Evolutionary conservation across 75 land plant genomes (phyloP).

Genomic region (Pinus taeda): DNA sequence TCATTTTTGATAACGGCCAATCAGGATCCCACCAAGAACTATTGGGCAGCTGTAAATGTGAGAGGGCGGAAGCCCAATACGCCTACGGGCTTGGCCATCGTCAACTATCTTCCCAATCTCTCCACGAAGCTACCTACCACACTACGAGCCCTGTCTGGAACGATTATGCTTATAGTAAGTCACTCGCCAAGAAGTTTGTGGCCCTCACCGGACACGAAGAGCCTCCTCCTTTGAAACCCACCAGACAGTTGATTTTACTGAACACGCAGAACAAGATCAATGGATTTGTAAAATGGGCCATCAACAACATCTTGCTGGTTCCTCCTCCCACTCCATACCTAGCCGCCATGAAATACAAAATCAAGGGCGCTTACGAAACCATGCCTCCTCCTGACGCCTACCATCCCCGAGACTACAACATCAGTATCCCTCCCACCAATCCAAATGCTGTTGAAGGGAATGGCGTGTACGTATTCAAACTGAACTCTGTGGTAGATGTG

Average conservation of each 20-base stretch:
- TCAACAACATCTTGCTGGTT: slow-evolving; percentile 68
- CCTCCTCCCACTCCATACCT: slow-evolving; percentile 61
- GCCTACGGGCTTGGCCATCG: slow-evolving; percentile 57
- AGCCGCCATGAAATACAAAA: slow-evolving; percentile 36
- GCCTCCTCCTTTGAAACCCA: slow-evolving; percentile 48
- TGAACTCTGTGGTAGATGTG: slow-evolving; percentile 27
- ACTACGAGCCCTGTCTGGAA: slow-evolving; percentile 55
- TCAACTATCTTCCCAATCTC: slow-evolving; percentile 44
- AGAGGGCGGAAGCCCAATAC: slow-evolving; percentile 74
- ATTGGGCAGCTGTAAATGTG: slow-evolving; percentile 69
- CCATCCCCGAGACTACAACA: not conserved
- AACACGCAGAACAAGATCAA: slow-evolving; percentile 71
- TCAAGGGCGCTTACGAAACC: slow-evolving; percentile 2
- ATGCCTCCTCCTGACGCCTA: slow-evolving; percentile 12
- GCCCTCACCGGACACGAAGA: slow-evolving; percentile 21
- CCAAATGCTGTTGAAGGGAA: slow-evolving; percentile 3
- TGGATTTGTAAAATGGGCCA: slow-evolving; percentile 43
- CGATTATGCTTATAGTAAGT: slow-evolving; percentile 26
- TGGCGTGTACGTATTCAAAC: slow-evolving; percentile 11
- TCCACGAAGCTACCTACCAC: slow-evolving; percentile 35
- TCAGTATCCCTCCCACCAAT: not conserved
- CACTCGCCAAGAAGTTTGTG: slow-evolving; percentile 15
- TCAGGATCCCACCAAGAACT: slow-evolving; percentile 57
- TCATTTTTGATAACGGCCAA: slow-evolving; percentile 70
- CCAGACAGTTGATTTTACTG: slow-evolving; percentile 40